These are phyloP conservation scores for Scedosporium dehoogii DNA, from an alignment of 2,329 filamentous ascomycete species.

Conservation along the genomic window DNA sequence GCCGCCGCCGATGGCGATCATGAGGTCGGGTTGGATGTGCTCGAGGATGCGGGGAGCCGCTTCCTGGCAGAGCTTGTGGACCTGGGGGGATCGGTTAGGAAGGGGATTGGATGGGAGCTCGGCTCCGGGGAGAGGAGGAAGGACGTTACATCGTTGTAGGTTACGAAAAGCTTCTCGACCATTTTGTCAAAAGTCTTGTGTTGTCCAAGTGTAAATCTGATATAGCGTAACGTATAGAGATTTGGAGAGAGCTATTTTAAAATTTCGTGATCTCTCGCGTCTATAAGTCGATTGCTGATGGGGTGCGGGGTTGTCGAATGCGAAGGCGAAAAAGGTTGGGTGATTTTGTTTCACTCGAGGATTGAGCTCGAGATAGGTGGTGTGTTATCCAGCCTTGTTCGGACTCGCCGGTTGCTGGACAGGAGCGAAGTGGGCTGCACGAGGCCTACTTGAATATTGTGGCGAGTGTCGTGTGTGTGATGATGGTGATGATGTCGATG, in stretches of 20 bases:
- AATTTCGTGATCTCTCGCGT: no score
- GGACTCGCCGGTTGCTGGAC: no score
- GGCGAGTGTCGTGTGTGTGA: background rate
- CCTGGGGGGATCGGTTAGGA: slow-evolving; percentile 36
- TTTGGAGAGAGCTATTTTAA: no score
- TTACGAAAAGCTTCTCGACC: slow-evolving; percentile 80
- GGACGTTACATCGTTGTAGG: slow-evolving; percentile 73
- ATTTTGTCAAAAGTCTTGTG: slow-evolving; percentile 39
- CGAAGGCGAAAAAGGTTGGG: no score
- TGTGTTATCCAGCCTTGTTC: no score
- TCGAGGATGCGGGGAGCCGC: slow-evolving; percentile 72
- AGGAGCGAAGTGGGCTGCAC: no score
- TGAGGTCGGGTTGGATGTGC: slow-evolving; percentile 84
- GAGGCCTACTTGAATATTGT: background rate
- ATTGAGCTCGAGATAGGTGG: no score
- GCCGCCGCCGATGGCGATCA: slow-evolving; percentile 96
- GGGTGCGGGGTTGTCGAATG: no score
- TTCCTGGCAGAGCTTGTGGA: slow-evolving; percentile 93
- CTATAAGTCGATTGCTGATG: no score
- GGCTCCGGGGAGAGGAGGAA: slow-evolving; percentile 6
- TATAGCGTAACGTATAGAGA: no score
- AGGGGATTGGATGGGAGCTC: background rate
- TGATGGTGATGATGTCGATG: background rate
- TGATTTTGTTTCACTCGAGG: no score
- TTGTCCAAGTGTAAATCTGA: background rate